Base-by-base conservation (phyloP, 768 basidiomycete species). In the Hemileccinum rubropunctum region DNA sequence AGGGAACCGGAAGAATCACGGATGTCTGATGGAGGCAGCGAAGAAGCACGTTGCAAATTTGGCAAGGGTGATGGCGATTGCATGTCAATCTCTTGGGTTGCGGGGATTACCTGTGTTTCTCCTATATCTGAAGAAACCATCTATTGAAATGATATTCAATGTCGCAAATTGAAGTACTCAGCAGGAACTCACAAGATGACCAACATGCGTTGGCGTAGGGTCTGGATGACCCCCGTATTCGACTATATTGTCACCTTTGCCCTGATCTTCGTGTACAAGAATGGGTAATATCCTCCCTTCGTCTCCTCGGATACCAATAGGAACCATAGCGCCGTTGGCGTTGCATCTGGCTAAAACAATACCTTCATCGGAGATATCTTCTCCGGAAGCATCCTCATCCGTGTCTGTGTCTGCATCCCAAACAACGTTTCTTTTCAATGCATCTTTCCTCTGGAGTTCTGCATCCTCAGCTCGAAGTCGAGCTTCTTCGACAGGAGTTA, bases 371-470 rank as follows among this genome's bases (percentile, higher is more conserved):
- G 58, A 58, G 13, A 60, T 41, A 26, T 78, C 78, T 44, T 86
- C 84, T 9, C 81, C 81, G 11, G 80, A 76, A 7, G 80, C 83
- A 60, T 88, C 85, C 13, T 61, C 57, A 46, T 82, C 83, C 18
- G 72, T 74, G 37, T 84, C 79, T 11, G 75, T 76, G 34, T 83
- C 80, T 12, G 76, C 77, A 50, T 71, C 70, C 88, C 88, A 92
- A 9, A 83, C 79, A 21, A 90, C 67, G 41, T 76, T 81, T 50
- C 90, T 77, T 11, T 71, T 65, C 27, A 73, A 60, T 2, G 88
- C 87, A 51, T 91, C 89, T 53, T 74, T 70, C 46, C 67, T 69
- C 61, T 89, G 88, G 27, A 76, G 71, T 51, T 84, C 79, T 2
- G 73, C 73, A 63, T 88, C 79, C 35, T 81, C 72, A 9, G 67